These are phyloP conservation scores for Pythium phragmitis DNA, from an alignment of 352 stramenopile genomes.

Conservation along the genomic window DNA sequence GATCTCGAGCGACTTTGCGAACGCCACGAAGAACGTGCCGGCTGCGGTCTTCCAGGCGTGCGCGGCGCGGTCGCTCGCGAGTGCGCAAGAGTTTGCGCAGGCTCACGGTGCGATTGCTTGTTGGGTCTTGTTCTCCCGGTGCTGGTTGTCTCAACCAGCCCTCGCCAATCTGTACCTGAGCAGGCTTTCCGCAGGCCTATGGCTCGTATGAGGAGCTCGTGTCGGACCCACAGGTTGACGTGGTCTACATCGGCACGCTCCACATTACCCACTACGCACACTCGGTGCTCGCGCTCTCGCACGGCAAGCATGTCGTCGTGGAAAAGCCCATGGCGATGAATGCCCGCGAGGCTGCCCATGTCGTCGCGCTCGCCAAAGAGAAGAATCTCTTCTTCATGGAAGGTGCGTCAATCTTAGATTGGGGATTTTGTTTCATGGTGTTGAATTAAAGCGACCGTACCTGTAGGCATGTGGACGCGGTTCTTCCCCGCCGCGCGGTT, in stretches of 20 bases:
- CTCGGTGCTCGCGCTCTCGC: conserved; percentile 66
- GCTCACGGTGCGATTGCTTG: conserved; percentile 25
- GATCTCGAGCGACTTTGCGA: conserved; percentile 62
- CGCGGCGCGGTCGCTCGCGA: conserved; percentile 45
- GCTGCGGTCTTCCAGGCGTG: conserved; percentile 42
- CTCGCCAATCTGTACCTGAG: too few species aligned
- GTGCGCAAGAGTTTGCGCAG: conserved; percentile 46
- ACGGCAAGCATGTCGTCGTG: conserved; percentile 91
- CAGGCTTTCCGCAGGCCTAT: conserved; percentile 61
- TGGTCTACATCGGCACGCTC: conserved; percentile 93
- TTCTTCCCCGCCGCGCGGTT: conserved; percentile 78
- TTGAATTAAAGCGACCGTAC: neutral
- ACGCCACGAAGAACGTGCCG: conserved; percentile 37
- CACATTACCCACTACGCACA: conserved; percentile 84
- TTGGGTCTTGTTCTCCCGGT: too few species aligned
- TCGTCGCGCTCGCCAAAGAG: conserved; percentile 57
- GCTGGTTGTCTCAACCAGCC: too few species aligned
- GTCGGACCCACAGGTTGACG: conserved; percentile 76
- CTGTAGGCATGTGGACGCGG: conserved; percentile 71
- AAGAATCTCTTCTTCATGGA: conserved; percentile 84
- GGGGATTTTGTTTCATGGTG: too few species aligned
- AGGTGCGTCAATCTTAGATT: conserved; percentile 18
- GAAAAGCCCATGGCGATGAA: conserved; percentile 94
- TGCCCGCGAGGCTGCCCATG: conserved; percentile 59
- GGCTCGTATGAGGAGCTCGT: conserved; percentile 86